Evolutionary conservation across 2,329 filamentous ascomycete genomes (phyloP).

Genomic region (Rhexocercosporidium sp.): DNA sequence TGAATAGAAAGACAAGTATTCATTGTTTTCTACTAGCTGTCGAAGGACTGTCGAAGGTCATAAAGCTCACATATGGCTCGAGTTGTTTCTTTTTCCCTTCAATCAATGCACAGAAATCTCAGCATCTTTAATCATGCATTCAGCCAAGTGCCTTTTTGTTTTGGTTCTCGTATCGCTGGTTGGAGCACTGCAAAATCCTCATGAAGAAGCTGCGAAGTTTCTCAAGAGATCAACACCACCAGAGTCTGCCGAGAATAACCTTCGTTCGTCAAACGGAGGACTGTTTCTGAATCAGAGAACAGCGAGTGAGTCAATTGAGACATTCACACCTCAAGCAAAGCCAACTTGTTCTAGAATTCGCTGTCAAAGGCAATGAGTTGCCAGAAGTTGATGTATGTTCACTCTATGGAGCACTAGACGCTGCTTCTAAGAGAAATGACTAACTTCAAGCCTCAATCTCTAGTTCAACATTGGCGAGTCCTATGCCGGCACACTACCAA

Average conservation of each 20-base stretch:
- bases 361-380: constrained; percentile 38
- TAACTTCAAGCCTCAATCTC: neutral
- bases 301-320: neutral
- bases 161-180: neutral
- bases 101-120: neutral
- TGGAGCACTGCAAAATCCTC: neutral
- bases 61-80: neutral
- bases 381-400: constrained; percentile 27
- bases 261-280: neutral
- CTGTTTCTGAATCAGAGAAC: constrained; percentile 2
- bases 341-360: constrained; percentile 31
- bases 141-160: neutral
- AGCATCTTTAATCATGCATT: neutral
- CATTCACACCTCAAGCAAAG: neutral
- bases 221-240: neutral
- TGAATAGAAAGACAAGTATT: neutral
- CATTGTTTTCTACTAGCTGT: neutral
- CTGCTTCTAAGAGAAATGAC: neutral
- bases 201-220: neutral
- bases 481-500: constrained; percentile 53
- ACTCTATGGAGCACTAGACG: neutral
- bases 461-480: constrained; percentile 41
- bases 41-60: neutral
- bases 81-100: neutral
- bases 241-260: neutral